phyloP scores from a whole-genome alignment of 768 basidiomycete species.

The Brasilioporus rufonigricans region DNA sequence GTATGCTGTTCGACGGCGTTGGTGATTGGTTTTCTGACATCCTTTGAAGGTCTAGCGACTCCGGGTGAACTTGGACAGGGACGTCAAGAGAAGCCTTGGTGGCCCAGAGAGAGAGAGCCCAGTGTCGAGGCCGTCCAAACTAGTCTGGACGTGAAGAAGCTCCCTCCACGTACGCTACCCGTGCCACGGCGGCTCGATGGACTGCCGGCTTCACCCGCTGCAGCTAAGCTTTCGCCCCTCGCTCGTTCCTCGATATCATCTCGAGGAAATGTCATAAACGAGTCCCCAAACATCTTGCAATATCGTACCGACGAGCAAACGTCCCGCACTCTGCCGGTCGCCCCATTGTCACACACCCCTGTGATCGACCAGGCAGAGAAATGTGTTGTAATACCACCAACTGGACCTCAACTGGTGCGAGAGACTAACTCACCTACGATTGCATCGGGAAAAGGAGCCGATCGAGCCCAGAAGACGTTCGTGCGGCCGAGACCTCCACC shows the following conservation, averaged over 20 bases:
- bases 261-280: slow-evolving; percentile 1
- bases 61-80: slow-evolving; percentile 20
- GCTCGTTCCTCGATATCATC: neutral
- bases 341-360: slow-evolving; percentile 19
- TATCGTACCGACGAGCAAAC: neutral
- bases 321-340: slow-evolving; percentile 18
- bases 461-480: slow-evolving; percentile 24
- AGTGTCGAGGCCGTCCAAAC: neutral
- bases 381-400: slow-evolving; percentile 21
- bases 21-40: slow-evolving; percentile 3
- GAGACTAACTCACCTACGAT: slow-evolving; percentile 32
- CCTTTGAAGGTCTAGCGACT: slow-evolving; percentile 33
- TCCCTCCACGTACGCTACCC: neutral
- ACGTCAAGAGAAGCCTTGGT: slow-evolving; percentile 3
- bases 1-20: slow-evolving; percentile 28
- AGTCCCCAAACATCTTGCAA: neutral
- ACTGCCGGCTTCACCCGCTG: neutral
- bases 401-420: slow-evolving; percentile 22
- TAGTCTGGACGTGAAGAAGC: neutral
- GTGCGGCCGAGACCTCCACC: slow-evolving; percentile 47
- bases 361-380: slow-evolving; percentile 20
- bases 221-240: neutral
- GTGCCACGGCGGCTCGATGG: neutral
- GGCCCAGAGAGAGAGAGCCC: slow-evolving; percentile 2
- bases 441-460: slow-evolving; percentile 8